phyloP scores from a whole-genome alignment of 345 rosid genomes.

The Eucalyptus lansdowneana region DNA sequence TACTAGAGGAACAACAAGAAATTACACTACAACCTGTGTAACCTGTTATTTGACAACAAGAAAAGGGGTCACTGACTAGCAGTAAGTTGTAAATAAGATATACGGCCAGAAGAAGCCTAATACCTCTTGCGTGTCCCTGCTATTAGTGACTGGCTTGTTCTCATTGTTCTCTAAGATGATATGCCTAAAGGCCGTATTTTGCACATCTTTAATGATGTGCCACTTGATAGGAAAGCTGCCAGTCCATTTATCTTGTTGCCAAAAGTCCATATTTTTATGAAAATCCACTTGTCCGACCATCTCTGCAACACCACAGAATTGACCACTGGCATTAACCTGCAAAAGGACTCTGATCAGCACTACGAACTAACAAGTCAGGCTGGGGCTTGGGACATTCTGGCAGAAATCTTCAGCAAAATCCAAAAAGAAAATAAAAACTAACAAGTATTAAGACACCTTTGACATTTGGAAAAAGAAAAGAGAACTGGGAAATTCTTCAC shows the following conservation, averaged over 20 bases:
- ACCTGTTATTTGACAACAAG: background rate
- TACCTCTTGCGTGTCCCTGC: slow-evolving; percentile 99
- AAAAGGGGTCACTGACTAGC: background rate
- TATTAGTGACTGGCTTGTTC: slow-evolving; percentile 91
- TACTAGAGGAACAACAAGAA: background rate
- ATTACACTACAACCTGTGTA: background rate
- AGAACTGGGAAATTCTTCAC: background rate
- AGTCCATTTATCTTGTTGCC: slow-evolving; percentile 99
- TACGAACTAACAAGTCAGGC: background rate
- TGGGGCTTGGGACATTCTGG: background rate
- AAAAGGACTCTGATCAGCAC: background rate
- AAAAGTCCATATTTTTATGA: slow-evolving; percentile 78
- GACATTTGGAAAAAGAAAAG: background rate
- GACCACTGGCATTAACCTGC: slow-evolving; percentile 97
- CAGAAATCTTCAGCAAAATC: background rate
- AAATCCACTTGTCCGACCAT: slow-evolving; percentile 88
- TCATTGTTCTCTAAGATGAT: slow-evolving; percentile 86
- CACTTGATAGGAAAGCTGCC: slow-evolving; percentile 94
- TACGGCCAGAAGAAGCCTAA: background rate
- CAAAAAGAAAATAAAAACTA: background rate
- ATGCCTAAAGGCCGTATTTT: slow-evolving; percentile 66
- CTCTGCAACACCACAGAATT: slow-evolving; percentile 95
- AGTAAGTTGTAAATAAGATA: background rate
- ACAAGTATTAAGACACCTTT: background rate
- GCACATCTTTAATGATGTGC: slow-evolving; percentile 86